Conservation (phyloP, 805 yeast species). For the Brettanomyces nanus region DNA sequence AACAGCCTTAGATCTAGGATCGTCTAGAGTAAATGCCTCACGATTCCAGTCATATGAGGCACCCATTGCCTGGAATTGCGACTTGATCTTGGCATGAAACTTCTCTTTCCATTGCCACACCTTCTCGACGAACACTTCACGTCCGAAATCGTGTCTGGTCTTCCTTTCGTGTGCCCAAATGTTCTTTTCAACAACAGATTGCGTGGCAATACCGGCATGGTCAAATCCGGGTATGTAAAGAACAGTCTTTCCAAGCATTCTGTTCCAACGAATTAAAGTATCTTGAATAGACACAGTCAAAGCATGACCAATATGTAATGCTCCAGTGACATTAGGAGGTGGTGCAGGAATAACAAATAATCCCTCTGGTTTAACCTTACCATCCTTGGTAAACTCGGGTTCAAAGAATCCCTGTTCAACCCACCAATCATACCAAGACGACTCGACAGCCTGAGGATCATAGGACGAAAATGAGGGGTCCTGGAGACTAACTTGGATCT, state of each 20-base stretch:
- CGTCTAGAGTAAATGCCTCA: slow-evolving; percentile 90
- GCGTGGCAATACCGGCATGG: slow-evolving; percentile 99
- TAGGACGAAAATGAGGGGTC: slow-evolving; percentile 93
- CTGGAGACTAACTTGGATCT: slow-evolving; percentile 74
- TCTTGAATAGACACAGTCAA: slow-evolving; percentile 93
- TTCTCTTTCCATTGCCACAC: slow-evolving; percentile 99
- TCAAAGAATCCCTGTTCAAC: slow-evolving; percentile 75
- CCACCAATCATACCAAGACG: slow-evolving; percentile 99
- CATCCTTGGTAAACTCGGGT: slow-evolving; percentile 75
- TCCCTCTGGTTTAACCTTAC: slow-evolving; percentile 75
- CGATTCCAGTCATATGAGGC: slow-evolving; percentile 96
- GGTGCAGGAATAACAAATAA: slow-evolving; percentile 92
- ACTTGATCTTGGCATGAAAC: slow-evolving; percentile 77
- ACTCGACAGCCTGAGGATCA: slow-evolving; percentile 86
- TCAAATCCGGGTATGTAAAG: slow-evolving; percentile 94
- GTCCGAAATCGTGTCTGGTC: slow-evolving; percentile 92
- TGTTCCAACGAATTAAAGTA: slow-evolving; percentile 82
- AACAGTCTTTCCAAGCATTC: slow-evolving; percentile 96
- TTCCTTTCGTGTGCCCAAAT: slow-evolving; percentile 79
- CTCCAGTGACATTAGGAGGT: slow-evolving; percentile 98
- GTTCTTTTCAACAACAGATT: slow-evolving; percentile 95
- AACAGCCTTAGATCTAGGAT: slow-evolving; percentile 70
- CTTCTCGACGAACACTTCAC: slow-evolving; percentile 78
- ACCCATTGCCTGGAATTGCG: slow-evolving; percentile 80
- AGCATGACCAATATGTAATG: slow-evolving; percentile 97